Percentiles rank a stretch among this genome's conserved stretches.
Evolutionary conservation across 2,329 filamentous ascomycete genomes (phyloP).

Genomic region (Waltergamsia citrina): DNA sequence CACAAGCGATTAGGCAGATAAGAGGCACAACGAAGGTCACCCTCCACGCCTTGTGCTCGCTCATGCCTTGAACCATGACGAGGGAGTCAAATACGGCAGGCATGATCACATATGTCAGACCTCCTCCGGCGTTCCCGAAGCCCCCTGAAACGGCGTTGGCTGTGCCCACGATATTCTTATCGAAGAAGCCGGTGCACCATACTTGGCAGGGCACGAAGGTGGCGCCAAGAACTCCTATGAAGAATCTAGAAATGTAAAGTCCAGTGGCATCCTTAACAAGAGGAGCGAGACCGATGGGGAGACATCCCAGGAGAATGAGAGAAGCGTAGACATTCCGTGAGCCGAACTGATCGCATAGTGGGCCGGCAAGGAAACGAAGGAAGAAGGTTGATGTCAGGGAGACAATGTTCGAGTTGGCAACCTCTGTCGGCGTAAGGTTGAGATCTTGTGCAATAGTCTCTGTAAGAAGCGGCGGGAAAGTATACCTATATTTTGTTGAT

Average conservation of each 20-base stretch:
- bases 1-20: conserved; percentile 59
- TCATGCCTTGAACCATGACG: conserved; percentile 46
- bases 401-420: conserved; percentile 86
- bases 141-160: conserved; percentile 80
- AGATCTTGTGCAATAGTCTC: conserved; percentile 76
- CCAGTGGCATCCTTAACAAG: conserved; percentile 54
- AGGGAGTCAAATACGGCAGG: conserved; percentile 79
- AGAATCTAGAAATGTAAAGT: conserved; percentile 68
- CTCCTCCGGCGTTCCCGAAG: conserved; percentile 72
- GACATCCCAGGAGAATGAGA: conserved; percentile 66
- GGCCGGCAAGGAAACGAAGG: conserved; percentile 68
- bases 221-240: conserved; percentile 70
- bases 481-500: conserved; percentile 41
- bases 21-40: conserved; percentile 79
- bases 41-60: conserved; percentile 66
- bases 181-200: conserved; percentile 88
- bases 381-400: conserved; percentile 63
- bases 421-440: conserved; percentile 56
- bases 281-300: conserved; percentile 76
- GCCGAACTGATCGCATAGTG: conserved; percentile 77
- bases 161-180: conserved; percentile 84
- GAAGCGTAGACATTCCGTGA: conserved; percentile 71
- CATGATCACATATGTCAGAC: conserved; percentile 91
- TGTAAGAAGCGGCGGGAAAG: conserved; percentile 73
- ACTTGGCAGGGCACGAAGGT: conserved; percentile 83